phyloP scores from a whole-genome alignment of 495 filamentous ascomycete species.

The Cairneyella variabilis region DNA sequence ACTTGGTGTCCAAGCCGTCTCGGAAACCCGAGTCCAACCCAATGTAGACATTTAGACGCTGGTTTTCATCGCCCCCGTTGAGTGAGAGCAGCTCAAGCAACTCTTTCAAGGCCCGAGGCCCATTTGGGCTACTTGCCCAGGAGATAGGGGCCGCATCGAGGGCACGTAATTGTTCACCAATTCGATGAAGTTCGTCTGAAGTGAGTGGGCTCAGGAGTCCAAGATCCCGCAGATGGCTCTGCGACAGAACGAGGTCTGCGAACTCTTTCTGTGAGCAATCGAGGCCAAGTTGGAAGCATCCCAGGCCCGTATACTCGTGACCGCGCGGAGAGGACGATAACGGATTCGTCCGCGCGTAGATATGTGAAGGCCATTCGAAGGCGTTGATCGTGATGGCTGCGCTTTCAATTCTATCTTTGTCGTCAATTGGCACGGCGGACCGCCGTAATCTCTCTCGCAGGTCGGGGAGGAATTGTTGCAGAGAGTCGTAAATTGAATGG shows the following conservation, averaged over 20 bases:
- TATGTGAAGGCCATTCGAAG: no score
- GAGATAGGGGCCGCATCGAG: neutral
- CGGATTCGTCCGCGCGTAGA: neutral
- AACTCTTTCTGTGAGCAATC: constrained; percentile 40
- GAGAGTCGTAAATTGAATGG: no score
- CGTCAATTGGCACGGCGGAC: no score
- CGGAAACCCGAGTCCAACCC: constrained; percentile 54
- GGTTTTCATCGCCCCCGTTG: neutral
- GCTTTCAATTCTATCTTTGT: no score
- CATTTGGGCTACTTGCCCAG: neutral
- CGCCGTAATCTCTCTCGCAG: no score
- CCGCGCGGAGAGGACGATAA: constrained; percentile 37
- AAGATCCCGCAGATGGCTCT: constrained; percentile 42
- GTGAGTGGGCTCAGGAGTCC: constrained; percentile 31
- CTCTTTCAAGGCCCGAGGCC: neutral
- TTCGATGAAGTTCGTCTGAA: neutral
- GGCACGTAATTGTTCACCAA: neutral
- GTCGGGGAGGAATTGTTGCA: no score
- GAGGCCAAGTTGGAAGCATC: constrained; percentile 52
- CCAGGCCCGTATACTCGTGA: constrained; percentile 41
- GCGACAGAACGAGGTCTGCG: constrained; percentile 44
- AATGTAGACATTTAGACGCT: constrained; percentile 21
- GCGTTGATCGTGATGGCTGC: no score
- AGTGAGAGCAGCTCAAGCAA: neutral
- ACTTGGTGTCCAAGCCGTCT: constrained; percentile 41